These are phyloP conservation scores for Nymphaea colorata DNA, from an alignment of 164 flowering plant species.

Conservation along the genomic window DNA sequence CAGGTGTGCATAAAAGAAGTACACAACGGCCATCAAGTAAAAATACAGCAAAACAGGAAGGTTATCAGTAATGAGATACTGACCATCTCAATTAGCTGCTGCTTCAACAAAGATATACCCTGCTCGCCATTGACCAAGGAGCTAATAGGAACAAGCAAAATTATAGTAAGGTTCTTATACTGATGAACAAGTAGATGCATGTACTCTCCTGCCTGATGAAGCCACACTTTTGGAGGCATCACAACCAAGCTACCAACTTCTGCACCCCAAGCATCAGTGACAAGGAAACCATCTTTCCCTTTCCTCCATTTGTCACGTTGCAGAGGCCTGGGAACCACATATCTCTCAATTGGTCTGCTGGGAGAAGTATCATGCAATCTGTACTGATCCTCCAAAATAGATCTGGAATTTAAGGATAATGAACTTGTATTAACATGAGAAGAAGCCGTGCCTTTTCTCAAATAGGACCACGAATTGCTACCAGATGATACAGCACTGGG, in stretches of 20 bases:
- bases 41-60: too few relatives aligned
- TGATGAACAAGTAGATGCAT: constrained; percentile 78
- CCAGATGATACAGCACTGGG: constrained; percentile 63
- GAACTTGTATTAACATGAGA: constrained; percentile 30
- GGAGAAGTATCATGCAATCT: constrained; percentile 41
- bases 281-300: constrained; percentile 89
- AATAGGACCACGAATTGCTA: constrained; percentile 74
- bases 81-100: constrained; percentile 81
- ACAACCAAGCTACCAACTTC: constrained; percentile 31
- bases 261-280: constrained; percentile 62
- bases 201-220: constrained; percentile 62
- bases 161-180: constrained; percentile 62
- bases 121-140: constrained; percentile 61
- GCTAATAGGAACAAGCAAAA: constrained; percentile 65
- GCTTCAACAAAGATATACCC: constrained; percentile 63
- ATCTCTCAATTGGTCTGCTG: constrained; percentile 21
- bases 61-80: constrained; percentile 15
- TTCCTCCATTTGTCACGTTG: constrained; percentile 69
- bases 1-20: too few relatives aligned
- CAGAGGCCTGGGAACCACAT: constrained; percentile 55
- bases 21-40: too few relatives aligned
- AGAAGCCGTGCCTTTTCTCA: constrained; percentile 48
- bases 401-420: constrained; percentile 19
- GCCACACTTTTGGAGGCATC: constrained; percentile 60
- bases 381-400: constrained; percentile 20